Evolutionary conservation across 2,329 filamentous ascomycete genomes (phyloP), one percentile per base, ranked within the genome.

Genomic region (Colletotrichum falcatum): DNA sequence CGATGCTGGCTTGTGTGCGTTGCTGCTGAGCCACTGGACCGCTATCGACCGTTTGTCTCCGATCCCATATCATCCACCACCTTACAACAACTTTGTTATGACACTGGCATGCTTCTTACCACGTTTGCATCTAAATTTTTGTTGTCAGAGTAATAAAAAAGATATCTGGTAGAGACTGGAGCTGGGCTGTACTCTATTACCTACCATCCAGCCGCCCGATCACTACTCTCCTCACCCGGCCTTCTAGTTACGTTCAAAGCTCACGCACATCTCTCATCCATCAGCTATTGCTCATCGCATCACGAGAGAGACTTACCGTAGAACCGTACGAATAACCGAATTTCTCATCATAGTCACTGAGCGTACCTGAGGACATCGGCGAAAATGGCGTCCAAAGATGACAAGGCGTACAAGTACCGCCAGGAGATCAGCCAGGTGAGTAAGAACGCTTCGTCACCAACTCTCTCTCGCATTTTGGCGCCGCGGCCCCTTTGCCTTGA

Each of bases 401-500:
- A 90, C 89, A 81, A 88, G 78, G 82, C 86, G 72, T 89, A 88
- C 77, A 98, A 98, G 82, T 99, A 98, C 82, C 91, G 95, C 81
- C 94, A 97, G 84, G 96, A 99, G 87, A 99, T 99, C 83, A 96
- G 97, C 83, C 95, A 97, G 92, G 93, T 95, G 80, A 83, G 91
- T 62, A 20, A 39, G 42, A 9, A 39, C 14, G n/a, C 37, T 44
- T 35, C 42, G n/a, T 48, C 7, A n/a, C 51, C 12, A 39, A 28
- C 60, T 42, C 9, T 1, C 48, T 30, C 18, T 33, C n/a, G n/a
- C 14, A 11, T 49, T 28, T 20, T n/a, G 16, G 18, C 28, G 5
- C 35, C 20, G 23, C 18, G 16, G 9, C 9, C n/a, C 20, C 11
- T 54, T 30, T 48, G 11, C 26, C n/a, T 18, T 11, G 20, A 8